These are phyloP conservation scores for Discostella stelligeroides DNA, from an alignment of 108 stramenopile species.

Conservation along the genomic window DNA sequence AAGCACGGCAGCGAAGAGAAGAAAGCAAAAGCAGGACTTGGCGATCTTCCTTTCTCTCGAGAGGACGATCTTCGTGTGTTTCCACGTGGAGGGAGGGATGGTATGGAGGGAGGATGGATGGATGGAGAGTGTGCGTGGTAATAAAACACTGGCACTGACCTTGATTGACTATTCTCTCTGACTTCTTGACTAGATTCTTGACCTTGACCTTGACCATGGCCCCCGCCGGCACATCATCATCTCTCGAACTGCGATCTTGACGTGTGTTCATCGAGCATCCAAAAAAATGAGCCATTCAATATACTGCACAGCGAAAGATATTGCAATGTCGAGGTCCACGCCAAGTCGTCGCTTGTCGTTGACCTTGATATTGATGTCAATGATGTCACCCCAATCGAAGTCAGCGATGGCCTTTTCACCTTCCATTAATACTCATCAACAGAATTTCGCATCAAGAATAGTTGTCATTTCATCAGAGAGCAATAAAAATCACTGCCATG, in stretches of 20 bases:
- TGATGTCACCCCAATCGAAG: not conserved
- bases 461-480: constrained; percentile 1
- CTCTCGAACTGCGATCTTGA: not conserved
- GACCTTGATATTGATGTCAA: constrained; percentile 8
- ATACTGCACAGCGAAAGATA: constrained; percentile 4
- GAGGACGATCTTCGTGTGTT: no score
- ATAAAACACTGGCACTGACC: no score
- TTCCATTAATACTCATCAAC: not conserved
- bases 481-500: not conserved
- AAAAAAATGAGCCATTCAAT: not conserved
- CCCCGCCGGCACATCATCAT: not conserved
- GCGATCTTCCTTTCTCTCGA: no score
- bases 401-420: constrained; percentile 7
- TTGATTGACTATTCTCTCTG: no score
- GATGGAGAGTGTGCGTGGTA: no score
- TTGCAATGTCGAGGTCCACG: constrained; percentile 2
- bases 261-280: no score
- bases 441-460: not conserved
- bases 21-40: no score
- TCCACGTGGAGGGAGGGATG: no score
- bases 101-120: no score
- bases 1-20: no score
- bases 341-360: constrained; percentile 15
- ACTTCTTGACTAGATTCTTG: no score
- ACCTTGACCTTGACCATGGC: no score